Conservation (phyloP, 2,329 filamentous ascomycete species). For the Colletotrichum trifolii region DNA sequence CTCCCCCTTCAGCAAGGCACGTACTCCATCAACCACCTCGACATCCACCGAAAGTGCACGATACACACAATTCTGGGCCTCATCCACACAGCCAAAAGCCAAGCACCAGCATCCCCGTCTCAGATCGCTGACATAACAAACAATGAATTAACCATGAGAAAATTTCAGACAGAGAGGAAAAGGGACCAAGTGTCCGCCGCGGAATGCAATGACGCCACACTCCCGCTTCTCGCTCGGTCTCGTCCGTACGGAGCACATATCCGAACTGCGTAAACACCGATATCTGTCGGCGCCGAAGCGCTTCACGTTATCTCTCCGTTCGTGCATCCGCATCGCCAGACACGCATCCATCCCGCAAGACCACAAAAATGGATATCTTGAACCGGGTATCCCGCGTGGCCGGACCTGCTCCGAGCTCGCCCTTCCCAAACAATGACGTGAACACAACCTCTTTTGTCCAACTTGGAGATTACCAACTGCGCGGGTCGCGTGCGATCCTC, state of each 20-base stretch:
- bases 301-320: neutral
- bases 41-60: no score
- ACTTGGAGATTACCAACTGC: no score
- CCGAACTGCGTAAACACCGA: neutral
- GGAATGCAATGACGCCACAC: conserved; percentile 15
- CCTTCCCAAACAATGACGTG: no score
- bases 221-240: conserved; percentile 4
- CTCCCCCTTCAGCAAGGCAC: neutral
- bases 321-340: no score
- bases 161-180: neutral
- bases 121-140: neutral
- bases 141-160: no score
- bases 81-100: neutral
- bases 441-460: no score
- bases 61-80: neutral
- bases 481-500: no score
- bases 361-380: no score
- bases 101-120: neutral
- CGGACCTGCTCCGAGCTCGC: no score
- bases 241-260: neutral
- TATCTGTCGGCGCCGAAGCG: neutral
- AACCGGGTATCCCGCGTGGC: no score
- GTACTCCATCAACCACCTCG: no score
- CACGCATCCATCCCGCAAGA: no score
- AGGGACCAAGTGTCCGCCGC: neutral